Evolutionary conservation across 768 basidiomycete genomes (phyloP).

Genomic region (Hemileccinum rubropunctum): DNA sequence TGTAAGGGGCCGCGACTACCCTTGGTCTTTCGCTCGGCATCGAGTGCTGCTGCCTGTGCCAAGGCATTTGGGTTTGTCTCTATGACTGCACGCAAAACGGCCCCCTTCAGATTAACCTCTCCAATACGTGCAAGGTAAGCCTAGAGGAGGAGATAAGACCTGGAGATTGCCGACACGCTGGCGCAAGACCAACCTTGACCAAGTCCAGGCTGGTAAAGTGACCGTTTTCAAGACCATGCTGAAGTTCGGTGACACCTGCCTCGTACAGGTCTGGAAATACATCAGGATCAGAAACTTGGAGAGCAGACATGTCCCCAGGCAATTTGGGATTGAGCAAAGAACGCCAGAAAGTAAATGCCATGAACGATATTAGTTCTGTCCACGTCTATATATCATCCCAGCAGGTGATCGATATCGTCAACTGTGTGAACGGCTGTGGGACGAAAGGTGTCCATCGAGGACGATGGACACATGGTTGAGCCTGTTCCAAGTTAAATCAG

Average conservation of each 20-base stretch:
- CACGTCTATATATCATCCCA: background rate
- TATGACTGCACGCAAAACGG: slow-evolving; percentile 55
- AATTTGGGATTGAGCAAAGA: slow-evolving; percentile 5
- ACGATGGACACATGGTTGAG: too few relatives aligned
- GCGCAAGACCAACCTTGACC: slow-evolving; percentile 43
- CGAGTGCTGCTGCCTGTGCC: slow-evolving; percentile 47
- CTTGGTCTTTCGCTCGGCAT: slow-evolving; percentile 42
- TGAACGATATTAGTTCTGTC: background rate
- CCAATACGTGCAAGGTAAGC: slow-evolving; percentile 65
- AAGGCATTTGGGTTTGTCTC: slow-evolving; percentile 59
- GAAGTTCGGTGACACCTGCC: slow-evolving; percentile 54
- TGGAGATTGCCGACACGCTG: background rate
- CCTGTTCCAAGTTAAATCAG: too few relatives aligned
- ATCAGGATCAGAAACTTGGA: background rate
- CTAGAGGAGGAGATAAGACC: slow-evolving; percentile 28
- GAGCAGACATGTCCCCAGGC: slow-evolving; percentile 13
- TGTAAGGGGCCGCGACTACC: slow-evolving; percentile 49
- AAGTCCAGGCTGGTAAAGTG: slow-evolving; percentile 61
- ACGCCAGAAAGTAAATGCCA: slow-evolving; percentile 4
- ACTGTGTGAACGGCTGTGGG: too few relatives aligned
- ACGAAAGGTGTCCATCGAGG: too few relatives aligned
- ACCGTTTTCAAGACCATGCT: slow-evolving; percentile 47
- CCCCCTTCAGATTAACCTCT: slow-evolving; percentile 61
- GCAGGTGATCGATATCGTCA: too few relatives aligned
- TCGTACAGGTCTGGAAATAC: slow-evolving; percentile 60